Evolutionary conservation across 495 filamentous ascomycete genomes (phyloP), one percentile per base, ranked within the genome.

Genomic region (Hypoxylon subgilvum): DNA sequence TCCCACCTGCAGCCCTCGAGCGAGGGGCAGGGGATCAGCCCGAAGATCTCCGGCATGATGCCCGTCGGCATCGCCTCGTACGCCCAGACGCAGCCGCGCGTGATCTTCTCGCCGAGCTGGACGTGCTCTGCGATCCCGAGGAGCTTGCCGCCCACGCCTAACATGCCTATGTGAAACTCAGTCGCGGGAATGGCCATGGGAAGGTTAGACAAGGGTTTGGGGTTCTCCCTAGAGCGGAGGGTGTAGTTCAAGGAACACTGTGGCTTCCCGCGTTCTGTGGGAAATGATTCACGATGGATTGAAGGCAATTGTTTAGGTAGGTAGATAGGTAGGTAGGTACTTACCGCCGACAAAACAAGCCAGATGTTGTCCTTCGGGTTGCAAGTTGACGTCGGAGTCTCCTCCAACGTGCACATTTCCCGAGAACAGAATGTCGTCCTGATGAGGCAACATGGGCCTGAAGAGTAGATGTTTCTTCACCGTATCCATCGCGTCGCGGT

Each of bases 61-160:
- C 90, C 92, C 0, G 82, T 82, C 6, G 82, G 78, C 22, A 86
- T 86, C 6, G 82, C 76, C 38, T 87, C 78, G 72, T 96, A 96
- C 1, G 88, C 82, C 90, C 88, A 96, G 12, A 93, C 80, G 67
- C 91, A 96, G 27, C 90, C 91, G 55, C 93, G 86, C 1, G 87
- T 88, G 18, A 95, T 73, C 68, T 90, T 88, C 39, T 77, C 73
- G 10, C 86, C 91, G 38, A 90, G 79, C 1, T 87, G 79, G 28
- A 95, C 67, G 67, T 96, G 88, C 4, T 79, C 77, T 4, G 82
- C 75, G 32, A 86, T 80, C 13, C 79, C 73, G 50, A 92, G 85
- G 1, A 89, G 74, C 68, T 84, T 87, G 32, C 88, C 86, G 16
- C 89, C 92, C 14, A 96, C 71, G 7, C 84, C 89, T 35, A 92